Conservation (phyloP, 202 grass and related monocot species). For the Digitaria exilis region DNA sequence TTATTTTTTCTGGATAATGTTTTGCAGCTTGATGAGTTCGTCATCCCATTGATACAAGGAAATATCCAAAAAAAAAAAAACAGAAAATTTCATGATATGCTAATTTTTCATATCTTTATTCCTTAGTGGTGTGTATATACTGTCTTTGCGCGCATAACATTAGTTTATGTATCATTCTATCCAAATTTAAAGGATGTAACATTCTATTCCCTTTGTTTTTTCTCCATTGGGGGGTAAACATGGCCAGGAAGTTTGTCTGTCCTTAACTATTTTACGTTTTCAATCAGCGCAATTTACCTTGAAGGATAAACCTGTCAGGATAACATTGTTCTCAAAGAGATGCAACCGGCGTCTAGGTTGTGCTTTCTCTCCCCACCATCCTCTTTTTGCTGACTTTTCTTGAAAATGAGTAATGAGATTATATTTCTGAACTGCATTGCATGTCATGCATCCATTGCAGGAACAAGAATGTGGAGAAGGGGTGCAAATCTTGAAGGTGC, state of each 20-base stretch:
- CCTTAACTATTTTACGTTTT: slow-evolving; percentile 85
- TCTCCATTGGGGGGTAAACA: slow-evolving; percentile 20
- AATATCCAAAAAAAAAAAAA: slow-evolving; percentile 96
- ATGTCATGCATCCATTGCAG: slow-evolving; percentile 42
- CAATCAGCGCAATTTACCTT: slow-evolving; percentile 67
- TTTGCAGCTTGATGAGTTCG: slow-evolving; percentile 89
- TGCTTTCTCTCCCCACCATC: not conserved
- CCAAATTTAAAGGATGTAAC: not conserved
- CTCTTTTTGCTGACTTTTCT: slow-evolving; percentile 2
- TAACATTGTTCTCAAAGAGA: slow-evolving; percentile 91
- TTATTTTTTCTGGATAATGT: slow-evolving; percentile 37
- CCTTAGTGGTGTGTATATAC: not conserved
- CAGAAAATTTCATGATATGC: not conserved
- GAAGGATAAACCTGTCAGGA: slow-evolving; percentile 69
- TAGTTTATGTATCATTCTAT: not conserved
- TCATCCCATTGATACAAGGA: slow-evolving; percentile 96
- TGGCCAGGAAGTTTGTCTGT: slow-evolving; percentile 29
- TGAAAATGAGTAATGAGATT: slow-evolving; percentile 20
- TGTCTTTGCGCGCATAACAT: slow-evolving; percentile 1
- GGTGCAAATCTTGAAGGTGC: slow-evolving; percentile 96
- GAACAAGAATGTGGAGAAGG: slow-evolving; percentile 99
- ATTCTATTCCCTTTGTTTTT: slow-evolving; percentile 4
- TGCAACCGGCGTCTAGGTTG: slow-evolving; percentile 97
- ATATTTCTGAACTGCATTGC: slow-evolving; percentile 13
- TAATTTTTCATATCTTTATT: slow-evolving; percentile 15